These are phyloP conservation scores for Apiospora phragmitis DNA, from an alignment of 2,329 filamentous ascomycete genomes.

Conservation along the genomic window DNA sequence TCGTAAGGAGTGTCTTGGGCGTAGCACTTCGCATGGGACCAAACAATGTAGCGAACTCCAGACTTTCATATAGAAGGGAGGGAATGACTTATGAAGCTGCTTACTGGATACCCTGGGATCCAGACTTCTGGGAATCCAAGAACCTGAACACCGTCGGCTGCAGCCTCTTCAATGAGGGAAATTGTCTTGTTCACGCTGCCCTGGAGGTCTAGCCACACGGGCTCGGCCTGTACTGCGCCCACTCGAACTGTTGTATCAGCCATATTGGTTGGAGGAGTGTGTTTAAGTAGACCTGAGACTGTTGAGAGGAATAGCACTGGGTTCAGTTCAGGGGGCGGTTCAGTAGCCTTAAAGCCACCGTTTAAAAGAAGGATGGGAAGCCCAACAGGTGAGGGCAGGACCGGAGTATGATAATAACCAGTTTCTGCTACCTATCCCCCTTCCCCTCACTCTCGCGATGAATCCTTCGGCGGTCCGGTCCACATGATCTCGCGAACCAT, in stretches of 20 bases:
- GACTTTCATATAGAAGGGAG: neutral
- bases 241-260: constrained; percentile 30
- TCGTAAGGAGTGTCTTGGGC: neutral
- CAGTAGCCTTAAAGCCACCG: neutral
- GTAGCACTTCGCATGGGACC: neutral
- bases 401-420: neutral
- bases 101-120: constrained; percentile 9
- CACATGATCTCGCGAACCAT: constrained; percentile 6
- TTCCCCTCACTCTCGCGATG: neutral
- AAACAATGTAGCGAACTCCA: neutral
- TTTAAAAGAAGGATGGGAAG: neutral
- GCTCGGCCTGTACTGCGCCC: constrained; percentile 58
- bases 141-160: constrained; percentile 49
- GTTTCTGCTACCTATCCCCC: neutral
- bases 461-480: neutral
- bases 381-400: neutral
- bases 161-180: constrained; percentile 56
- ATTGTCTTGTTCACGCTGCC: constrained; percentile 57
- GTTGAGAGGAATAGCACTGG: neutral
- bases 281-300: neutral
- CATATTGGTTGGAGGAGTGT: neutral
- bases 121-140: constrained; percentile 56
- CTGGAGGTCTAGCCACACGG: constrained; percentile 59
- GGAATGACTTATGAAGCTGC: neutral
- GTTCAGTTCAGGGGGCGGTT: neutral